Conservation (phyloP, 768 basidiomycete species). For the Lactifluus rugatus region DNA sequence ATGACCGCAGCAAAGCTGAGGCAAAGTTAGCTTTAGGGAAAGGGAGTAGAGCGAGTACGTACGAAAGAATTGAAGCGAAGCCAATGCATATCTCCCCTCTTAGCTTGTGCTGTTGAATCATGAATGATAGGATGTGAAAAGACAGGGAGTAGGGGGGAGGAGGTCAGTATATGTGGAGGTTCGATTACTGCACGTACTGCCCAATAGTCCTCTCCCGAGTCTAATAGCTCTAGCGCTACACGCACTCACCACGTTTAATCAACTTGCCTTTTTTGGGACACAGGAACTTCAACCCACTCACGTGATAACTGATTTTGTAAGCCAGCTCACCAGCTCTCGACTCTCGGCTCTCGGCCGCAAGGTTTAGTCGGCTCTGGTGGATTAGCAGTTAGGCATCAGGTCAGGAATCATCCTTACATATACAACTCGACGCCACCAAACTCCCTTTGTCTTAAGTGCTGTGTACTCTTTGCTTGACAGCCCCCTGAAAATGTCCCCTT, state of each 20-base stretch:
- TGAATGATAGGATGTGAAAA: conserved; percentile 3
- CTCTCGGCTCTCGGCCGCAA: background rate
- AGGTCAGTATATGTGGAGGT: background rate
- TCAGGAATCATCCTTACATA: background rate
- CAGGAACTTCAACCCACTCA: no score
- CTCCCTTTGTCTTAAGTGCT: background rate
- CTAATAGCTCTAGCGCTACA: background rate
- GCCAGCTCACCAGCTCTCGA: no score
- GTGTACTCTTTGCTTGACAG: no score
- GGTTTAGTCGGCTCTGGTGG: background rate
- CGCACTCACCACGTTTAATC: conserved; percentile 41
- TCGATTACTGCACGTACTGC: background rate
- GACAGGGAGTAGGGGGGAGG: conserved; percentile 3
- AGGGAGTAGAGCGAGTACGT: conserved; percentile 26
- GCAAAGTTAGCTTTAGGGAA: conserved; percentile 23
- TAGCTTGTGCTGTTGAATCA: conserved; percentile 30
- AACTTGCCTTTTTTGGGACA: no score
- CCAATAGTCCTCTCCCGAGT: background rate
- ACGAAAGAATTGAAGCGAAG: conserved; percentile 65
- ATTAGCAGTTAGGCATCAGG: background rate
- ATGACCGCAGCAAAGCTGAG: conserved; percentile 38
- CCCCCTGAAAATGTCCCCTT: conserved; percentile 10
- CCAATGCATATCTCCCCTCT: conserved; percentile 72
- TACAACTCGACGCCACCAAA: background rate
- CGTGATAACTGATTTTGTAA: no score